Conservation (phyloP, 805 yeast species). For the Starmerella asiatica region DNA sequence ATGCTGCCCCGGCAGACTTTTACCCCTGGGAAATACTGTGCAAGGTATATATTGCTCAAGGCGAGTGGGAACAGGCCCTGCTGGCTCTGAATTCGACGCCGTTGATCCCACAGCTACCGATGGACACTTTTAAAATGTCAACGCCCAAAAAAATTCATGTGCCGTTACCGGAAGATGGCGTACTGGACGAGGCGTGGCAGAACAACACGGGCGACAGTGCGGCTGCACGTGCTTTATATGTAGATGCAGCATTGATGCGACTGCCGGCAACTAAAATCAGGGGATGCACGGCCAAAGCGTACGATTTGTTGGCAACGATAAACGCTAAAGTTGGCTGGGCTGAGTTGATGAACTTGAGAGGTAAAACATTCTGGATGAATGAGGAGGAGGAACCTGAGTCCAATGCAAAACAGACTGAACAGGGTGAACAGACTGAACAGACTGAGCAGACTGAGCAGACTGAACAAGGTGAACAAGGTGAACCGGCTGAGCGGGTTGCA, state of each 20-base stretch:
- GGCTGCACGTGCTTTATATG: slow-evolving; percentile 9
- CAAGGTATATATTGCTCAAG: slow-evolving; percentile 42
- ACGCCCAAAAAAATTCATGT: slow-evolving; percentile 33
- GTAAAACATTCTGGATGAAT: slow-evolving; percentile 69
- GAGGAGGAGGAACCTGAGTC: slow-evolving; percentile 38
- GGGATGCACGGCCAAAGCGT: slow-evolving; percentile 47
- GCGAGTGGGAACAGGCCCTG: slow-evolving; percentile 48
- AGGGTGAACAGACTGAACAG: not conserved
- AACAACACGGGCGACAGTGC: slow-evolving; percentile 24
- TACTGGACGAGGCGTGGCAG: slow-evolving; percentile 38
- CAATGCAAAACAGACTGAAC: not conserved
- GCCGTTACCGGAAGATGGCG: slow-evolving; percentile 45
- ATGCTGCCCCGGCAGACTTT: slow-evolving; percentile 63
- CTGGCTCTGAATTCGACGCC: slow-evolving; percentile 64
- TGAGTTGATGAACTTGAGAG: slow-evolving; percentile 47
- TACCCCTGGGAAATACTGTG: slow-evolving; percentile 57
- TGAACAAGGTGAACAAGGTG: too few species aligned
- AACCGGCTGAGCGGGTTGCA: too few species aligned
- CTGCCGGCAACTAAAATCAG: slow-evolving; percentile 40
- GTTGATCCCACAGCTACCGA: slow-evolving; percentile 38
- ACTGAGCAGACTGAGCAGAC: not conserved
- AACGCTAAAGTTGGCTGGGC: slow-evolving; percentile 74
- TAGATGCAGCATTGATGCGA: slow-evolving; percentile 36
- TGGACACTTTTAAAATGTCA: slow-evolving; percentile 36
- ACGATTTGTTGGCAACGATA: slow-evolving; percentile 56